Conservation (phyloP, 768 basidiomycete genomes). For the button mushroom (Agaricus bisporus) region DNA sequence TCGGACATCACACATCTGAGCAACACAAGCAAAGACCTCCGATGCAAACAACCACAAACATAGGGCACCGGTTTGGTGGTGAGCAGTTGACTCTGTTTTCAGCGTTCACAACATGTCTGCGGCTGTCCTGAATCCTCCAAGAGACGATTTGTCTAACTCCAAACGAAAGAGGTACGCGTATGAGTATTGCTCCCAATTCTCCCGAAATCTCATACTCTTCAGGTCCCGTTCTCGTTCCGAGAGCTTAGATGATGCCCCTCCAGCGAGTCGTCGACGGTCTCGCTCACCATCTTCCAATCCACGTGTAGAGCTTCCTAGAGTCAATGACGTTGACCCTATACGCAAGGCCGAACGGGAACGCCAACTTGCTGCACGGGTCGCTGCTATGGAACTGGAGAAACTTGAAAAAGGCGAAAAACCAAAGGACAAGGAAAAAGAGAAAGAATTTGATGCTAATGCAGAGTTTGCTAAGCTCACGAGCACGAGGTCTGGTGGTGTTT, state of each 20-base stretch:
- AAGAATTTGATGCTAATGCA: slow-evolving; percentile 65
- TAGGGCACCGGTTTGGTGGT: background rate
- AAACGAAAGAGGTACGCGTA: slow-evolving; percentile 45
- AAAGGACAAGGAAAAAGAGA: slow-evolving; percentile 22
- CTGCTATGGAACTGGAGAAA: slow-evolving; percentile 63
- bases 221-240: slow-evolving; percentile 48
- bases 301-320: slow-evolving; percentile 26
- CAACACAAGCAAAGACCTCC: too few relatives aligned
- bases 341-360: slow-evolving; percentile 74
- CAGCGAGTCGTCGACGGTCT: slow-evolving; percentile 39
- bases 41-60: slow-evolving; percentile 7
- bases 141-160: slow-evolving; percentile 25
- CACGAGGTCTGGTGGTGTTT: slow-evolving; percentile 88
- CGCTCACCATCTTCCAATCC: slow-evolving; percentile 30
- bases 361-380: slow-evolving; percentile 67
- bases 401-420: slow-evolving; percentile 39
- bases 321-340: slow-evolving; percentile 71
- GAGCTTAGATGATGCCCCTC: slow-evolving; percentile 33
- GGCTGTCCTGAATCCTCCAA: slow-evolving; percentile 25
- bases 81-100: slow-evolving; percentile 4
- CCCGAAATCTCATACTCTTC: background rate
- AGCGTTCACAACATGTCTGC: slow-evolving; percentile 31
- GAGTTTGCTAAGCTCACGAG: slow-evolving; percentile 85
- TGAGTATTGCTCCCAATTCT: background rate
- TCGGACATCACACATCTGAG: too few relatives aligned